Base-by-base conservation (phyloP, 805 yeast genomes). In the Ogataea populi-albae region DNA sequence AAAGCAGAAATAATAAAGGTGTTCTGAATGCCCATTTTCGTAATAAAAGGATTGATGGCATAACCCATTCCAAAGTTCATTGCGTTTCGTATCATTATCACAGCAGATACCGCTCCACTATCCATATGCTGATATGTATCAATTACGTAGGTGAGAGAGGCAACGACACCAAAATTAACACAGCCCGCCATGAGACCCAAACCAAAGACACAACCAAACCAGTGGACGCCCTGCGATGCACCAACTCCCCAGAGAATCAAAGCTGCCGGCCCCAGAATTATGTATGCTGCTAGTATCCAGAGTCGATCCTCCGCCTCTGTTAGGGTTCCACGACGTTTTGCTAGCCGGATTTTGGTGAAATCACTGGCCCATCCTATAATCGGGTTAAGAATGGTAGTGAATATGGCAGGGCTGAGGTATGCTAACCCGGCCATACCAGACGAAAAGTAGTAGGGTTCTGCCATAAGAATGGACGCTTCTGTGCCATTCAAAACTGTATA, bases 171-270 rank as follows among this genome's bases (percentile, higher is more conserved):
- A 32, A 77, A 72, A 38, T 74, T 59, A 43, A 74, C 66, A 25
- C 68, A 55, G 6, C 82, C 80, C 10, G 78, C 81, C 26, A 76
- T 60, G 26, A 75, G 51, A 2, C 81, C 84, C 45, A 75, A 62
- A 2, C 81, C 81, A 33, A 69, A 62, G 25, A 72, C 68, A 4
- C 72, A 61, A 3, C 75, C 73, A 34, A 75, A 62, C 82, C 85
- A 79, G 34, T 71, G 73, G 21, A 70, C 59, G 4, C 62, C 66
- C 33, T 70, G 67, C 32, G 69, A 69, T 0, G 84, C 79, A 9
- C 83, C 85, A 28, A 78, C 69, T 31, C 86, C 86, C 70, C 80
- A 77, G 11, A 81, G 61, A 41, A 78, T 67, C 37, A 76, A 59
- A 0, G 82, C 76, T 0, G 66, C 65, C 1, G 80, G 79, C 4